Percentiles rank a stretch among this genome's conserved stretches.
phyloP scores from a whole-genome alignment of 768 basidiomycete species.

The Vararia minispora region DNA sequence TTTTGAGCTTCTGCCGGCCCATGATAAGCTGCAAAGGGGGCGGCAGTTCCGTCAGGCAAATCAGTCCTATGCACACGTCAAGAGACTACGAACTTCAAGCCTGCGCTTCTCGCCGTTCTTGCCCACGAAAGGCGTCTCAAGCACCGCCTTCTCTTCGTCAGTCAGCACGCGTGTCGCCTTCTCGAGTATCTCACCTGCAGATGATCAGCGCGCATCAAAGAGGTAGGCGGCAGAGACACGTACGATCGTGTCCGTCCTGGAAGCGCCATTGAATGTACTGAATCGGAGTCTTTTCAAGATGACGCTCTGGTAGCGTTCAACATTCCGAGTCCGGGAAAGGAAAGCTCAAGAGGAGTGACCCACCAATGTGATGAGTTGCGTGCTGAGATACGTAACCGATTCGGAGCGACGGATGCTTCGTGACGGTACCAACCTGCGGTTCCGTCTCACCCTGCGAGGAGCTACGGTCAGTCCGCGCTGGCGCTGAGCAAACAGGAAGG shows the following conservation, averaged over 20 bases:
- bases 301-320: conserved; percentile 48
- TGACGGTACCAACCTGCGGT: conserved; percentile 85
- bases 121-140: conserved; percentile 84
- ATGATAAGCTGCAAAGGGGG: conserved; percentile 49
- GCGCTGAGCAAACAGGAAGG: no score
- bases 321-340: neutral
- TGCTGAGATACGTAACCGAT: conserved; percentile 98
- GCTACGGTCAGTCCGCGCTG: no score
- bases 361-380: conserved; percentile 92
- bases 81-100: conserved; percentile 53
- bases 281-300: conserved; percentile 93
- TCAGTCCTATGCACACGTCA: neutral
- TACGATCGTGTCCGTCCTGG: conserved; percentile 96
- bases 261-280: conserved; percentile 99
- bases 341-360: conserved; percentile 13
- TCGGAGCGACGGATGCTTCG: conserved; percentile 89
- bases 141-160: conserved; percentile 66
- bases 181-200: conserved; percentile 76
- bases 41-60: conserved; percentile 1
- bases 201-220: conserved; percentile 7
- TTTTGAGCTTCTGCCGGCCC: conserved; percentile 96
- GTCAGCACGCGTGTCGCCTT: conserved; percentile 87
- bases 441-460: conserved; percentile 67
- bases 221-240: conserved; percentile 19
- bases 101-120: conserved; percentile 86